phyloP scores from a whole-genome alignment of 2,329 filamentous ascomycete genomes.

The Magnaporthiopsis incrustans region DNA sequence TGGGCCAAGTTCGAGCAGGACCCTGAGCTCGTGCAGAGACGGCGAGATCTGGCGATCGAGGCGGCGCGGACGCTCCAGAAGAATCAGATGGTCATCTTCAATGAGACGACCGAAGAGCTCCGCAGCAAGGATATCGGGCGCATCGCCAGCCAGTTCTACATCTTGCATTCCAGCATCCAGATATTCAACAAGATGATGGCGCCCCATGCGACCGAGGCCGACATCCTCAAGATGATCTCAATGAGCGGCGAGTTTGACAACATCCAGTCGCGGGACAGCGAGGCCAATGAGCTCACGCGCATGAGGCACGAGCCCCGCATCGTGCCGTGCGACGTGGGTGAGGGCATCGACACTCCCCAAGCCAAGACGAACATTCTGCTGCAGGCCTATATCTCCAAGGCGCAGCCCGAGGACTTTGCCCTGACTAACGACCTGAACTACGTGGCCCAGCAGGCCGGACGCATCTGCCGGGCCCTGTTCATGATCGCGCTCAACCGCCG shows the following conservation, averaged over 20 bases:
- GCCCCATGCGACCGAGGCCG: conserved; percentile 76
- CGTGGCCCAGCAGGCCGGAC: conserved; percentile 87
- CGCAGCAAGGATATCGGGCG: conserved; percentile 91
- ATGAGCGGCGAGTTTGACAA: conserved; percentile 98
- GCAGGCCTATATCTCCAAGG: conserved; percentile 87
- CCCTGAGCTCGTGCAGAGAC: conserved; percentile 75
- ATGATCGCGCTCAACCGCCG: conserved; percentile 94
- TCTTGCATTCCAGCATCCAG: conserved; percentile 85
- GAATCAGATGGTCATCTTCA: conserved; percentile 99
- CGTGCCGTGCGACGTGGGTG: conserved; percentile 71
- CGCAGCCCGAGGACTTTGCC: conserved; percentile 86
- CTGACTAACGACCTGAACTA: conserved; percentile 88
- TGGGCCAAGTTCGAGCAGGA: conserved; percentile 88
- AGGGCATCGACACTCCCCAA: conserved; percentile 63
- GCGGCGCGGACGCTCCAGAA: conserved; percentile 81
- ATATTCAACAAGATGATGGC: conserved; percentile 96
- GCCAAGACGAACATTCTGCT: conserved; percentile 93
- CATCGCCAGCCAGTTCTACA: conserved; percentile 96
- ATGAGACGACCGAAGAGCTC: conserved; percentile 86
- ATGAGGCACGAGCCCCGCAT: conserved; percentile 63
- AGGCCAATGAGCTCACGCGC: conserved; percentile 75
- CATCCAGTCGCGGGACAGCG: conserved; percentile 83
- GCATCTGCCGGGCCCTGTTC: conserved; percentile 90
- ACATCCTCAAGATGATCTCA: conserved; percentile 91
- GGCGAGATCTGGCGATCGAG: conserved; percentile 78